Percentiles rank a stretch among this genome's conserved stretches.
Evolutionary conservation across 495 filamentous ascomycete genomes (phyloP).

Genomic region (Talaromyces liani): DNA sequence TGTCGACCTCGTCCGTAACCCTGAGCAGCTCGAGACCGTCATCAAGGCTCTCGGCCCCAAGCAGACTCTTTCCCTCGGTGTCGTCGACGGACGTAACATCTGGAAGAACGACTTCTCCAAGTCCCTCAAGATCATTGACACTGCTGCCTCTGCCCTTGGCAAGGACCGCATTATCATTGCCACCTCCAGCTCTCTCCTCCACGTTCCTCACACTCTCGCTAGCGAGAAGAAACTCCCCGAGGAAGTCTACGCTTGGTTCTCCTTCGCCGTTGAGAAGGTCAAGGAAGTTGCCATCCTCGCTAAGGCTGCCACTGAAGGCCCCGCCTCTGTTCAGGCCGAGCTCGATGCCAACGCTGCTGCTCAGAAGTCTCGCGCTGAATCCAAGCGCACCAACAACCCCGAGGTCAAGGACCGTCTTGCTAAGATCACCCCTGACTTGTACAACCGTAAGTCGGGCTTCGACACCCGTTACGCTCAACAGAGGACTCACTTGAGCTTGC

Average conservation of each 20-base stretch:
- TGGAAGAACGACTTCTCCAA: constrained; percentile 98
- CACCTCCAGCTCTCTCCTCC: constrained; percentile 93
- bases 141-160: constrained; percentile 85
- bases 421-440: constrained; percentile 72
- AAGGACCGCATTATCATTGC: constrained; percentile 93
- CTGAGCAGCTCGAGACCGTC: constrained; percentile 86
- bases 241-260: constrained; percentile 96
- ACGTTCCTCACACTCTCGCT: constrained; percentile 93
- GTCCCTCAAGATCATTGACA: constrained; percentile 81
- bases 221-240: constrained; percentile 93
- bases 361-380: constrained; percentile 78
- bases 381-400: constrained; percentile 91
- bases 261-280: constrained; percentile 93
- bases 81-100: constrained; percentile 98
- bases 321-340: constrained; percentile 73
- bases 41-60: constrained; percentile 68
- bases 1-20: constrained; percentile 92
- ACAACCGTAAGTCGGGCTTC: constrained; percentile 89
- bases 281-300: constrained; percentile 85
- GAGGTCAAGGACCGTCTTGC: constrained; percentile 91
- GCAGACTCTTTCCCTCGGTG: constrained; percentile 85
- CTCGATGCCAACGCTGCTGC: constrained; percentile 94
- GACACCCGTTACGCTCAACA: constrained; percentile 74
- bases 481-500: constrained; percentile 80
- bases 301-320: constrained; percentile 89